Evolutionary conservation across 2,329 filamentous ascomycete genomes (phyloP).

Genomic region (Hyphodiscus sp.): DNA sequence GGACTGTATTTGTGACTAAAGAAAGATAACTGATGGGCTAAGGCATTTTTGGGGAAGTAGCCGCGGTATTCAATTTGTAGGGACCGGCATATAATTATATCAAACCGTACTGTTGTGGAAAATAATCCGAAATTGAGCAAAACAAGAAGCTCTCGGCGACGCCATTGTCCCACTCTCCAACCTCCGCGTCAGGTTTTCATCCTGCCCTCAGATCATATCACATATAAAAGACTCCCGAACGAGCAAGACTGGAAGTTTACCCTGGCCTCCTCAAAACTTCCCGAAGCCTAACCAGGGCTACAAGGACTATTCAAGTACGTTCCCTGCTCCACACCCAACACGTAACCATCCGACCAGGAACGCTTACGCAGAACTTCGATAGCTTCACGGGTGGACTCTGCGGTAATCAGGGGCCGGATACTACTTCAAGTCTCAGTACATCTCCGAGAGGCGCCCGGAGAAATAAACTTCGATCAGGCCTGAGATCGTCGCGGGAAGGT

Average conservation of each 20-base stretch:
- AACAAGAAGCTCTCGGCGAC: neutral
- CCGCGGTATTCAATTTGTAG: neutral
- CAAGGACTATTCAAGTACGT: neutral
- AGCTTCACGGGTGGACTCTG: conserved; percentile 1
- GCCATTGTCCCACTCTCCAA: conserved; percentile 1
- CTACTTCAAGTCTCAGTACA: neutral
- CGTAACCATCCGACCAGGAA: neutral
- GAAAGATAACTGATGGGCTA: neutral
- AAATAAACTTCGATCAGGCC: conserved; percentile 3
- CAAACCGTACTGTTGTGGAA: neutral
- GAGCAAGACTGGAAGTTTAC: neutral
- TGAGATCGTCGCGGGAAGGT: conserved; percentile 8
- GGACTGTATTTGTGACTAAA: neutral
- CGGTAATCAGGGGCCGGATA: neutral
- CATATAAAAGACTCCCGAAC: conserved; percentile 1
- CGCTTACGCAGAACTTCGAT: neutral
- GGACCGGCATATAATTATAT: neutral
- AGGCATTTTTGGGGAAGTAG: neutral
- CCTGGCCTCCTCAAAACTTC: neutral
- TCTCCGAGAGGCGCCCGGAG: neutral
- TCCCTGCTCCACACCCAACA: neutral
- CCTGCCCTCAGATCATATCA: conserved; percentile 12
- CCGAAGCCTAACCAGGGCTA: neutral
- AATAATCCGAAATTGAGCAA: neutral
- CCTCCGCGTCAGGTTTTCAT: neutral